phyloP scores from a whole-genome alignment of 179 eudicot genomes.

The Silene coronaria region DNA sequence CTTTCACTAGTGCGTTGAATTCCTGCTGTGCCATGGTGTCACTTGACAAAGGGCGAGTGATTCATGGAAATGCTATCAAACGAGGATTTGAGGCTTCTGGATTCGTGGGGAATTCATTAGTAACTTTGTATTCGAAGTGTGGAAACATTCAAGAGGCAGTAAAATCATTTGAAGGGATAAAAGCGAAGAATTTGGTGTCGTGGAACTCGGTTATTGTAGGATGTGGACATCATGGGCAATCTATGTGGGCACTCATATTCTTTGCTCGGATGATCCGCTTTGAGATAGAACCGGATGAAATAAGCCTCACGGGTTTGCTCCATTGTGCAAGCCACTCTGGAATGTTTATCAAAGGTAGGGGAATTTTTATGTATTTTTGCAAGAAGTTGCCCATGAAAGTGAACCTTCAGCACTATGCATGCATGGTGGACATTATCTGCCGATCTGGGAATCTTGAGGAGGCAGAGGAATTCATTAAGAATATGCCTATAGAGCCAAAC shows the following conservation, averaged over 20 bases:
- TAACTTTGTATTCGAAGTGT: constrained; percentile 55
- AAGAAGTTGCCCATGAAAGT: constrained; percentile 24
- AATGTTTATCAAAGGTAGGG: constrained; percentile 46
- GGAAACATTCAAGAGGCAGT: constrained; percentile 54
- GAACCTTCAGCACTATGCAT: constrained; percentile 69
- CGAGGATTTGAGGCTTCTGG: constrained; percentile 44
- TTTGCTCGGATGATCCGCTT: constrained; percentile 52
- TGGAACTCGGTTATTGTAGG: constrained; percentile 86
- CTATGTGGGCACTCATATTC: constrained; percentile 41
- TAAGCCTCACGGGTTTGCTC: constrained; percentile 75
- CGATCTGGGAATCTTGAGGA: constrained; percentile 58
- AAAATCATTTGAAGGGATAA: constrained; percentile 39
- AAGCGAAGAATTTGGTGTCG: constrained; percentile 55
- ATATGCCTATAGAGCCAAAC: constrained; percentile 54
- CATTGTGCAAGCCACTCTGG: constrained; percentile 61
- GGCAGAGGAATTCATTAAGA: constrained; percentile 61
- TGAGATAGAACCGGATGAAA: constrained; percentile 50
- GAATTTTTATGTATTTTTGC: constrained; percentile 38
- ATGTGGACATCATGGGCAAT: constrained; percentile 68
- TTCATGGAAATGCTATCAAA: constrained; percentile 49
- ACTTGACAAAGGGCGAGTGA: constrained; percentile 41
- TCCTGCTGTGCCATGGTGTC: constrained; percentile 53
- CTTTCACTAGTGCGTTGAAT: constrained; percentile 75
- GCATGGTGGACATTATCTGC: constrained; percentile 75
- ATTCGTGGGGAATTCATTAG: constrained; percentile 71